Base-by-base conservation (phyloP, 208 protist genomes). In the Crithidia bombi region DNA sequence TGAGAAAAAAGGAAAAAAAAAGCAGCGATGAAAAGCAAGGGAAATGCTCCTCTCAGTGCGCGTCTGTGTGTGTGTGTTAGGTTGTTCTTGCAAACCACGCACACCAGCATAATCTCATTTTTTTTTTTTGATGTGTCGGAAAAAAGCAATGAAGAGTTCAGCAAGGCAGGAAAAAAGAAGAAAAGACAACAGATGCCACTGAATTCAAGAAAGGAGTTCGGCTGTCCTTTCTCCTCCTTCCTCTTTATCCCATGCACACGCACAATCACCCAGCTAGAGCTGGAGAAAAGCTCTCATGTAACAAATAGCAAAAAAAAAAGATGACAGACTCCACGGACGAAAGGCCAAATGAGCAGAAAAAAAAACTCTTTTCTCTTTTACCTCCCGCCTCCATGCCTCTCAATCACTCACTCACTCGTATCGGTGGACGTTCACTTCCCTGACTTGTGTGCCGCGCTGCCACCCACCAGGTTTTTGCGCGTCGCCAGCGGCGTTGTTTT, bases 391-490 rank as follows among this genome's bases (percentile, higher is more conserved):
- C n/a, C n/a, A n/a, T n/a, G n/a, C 19, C 19, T 49, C 46, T 23
- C 46, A 6, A 17, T 28, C 1, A 4, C n/a, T 51, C 38, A 14
- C 14, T 47, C 43, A 5, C 17, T n/a, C 5, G 15, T 19, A 47
- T n/a, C 43, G 43, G 15, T 30, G 21, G n/a, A 30, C n/a, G 5
- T 38, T 43, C 30, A 65, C 43, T 66, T 67, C 15, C 33, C 36
- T 14, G 30, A 15, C 3, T 74, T 67, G 39, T 59, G 36, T 28
- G 35, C 15, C 15, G 58, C 46, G 21, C 23, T 52, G 11, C 47
- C 62, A n/a, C 36, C 41, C 25, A 49, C 25, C 50, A 74, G 19
- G 19, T 67, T 74, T 33, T 74, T 74, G 26, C 68, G 44, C 28
- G 49, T 59, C 19, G 30, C 57, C 47, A 67, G 35, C 28, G 61